These are phyloP conservation scores for Blumeria graminis DNA, from an alignment of 2,329 filamentous ascomycete genomes.

Conservation along the genomic window DNA sequence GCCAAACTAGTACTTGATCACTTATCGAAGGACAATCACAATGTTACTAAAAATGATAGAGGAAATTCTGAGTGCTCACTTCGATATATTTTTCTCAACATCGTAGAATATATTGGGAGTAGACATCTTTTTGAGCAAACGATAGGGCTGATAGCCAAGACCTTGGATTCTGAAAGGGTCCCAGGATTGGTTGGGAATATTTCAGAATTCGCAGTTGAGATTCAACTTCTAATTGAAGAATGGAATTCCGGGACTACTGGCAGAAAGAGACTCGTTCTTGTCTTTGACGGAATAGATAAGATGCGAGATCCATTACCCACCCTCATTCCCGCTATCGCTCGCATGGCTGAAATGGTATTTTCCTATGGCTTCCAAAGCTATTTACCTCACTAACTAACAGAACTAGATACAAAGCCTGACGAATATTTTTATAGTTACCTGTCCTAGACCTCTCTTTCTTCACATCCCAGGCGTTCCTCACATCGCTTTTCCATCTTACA, in stretches of 20 bases:
- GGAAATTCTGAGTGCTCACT: slow-evolving; percentile 15
- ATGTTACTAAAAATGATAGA: slow-evolving; percentile 30
- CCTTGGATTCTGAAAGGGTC: slow-evolving; percentile 37
- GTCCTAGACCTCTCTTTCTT: slow-evolving; percentile 43
- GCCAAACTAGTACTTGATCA: slow-evolving; percentile 33
- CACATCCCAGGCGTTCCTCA: slow-evolving; percentile 48
- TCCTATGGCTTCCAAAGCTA: neutral
- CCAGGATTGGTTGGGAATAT: slow-evolving; percentile 35
- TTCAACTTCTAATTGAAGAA: slow-evolving; percentile 33
- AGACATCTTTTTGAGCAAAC: slow-evolving; percentile 56
- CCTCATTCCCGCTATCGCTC: slow-evolving; percentile 60
- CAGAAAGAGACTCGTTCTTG: slow-evolving; percentile 42
- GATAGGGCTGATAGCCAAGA: slow-evolving; percentile 30
- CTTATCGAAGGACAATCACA: slow-evolving; percentile 23
- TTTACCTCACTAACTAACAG: slow-evolving; percentile 4
- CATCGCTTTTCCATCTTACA: slow-evolving; percentile 66
- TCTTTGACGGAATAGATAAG: slow-evolving; percentile 70
- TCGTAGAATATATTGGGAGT: slow-evolving; percentile 52
- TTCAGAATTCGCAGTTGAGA: slow-evolving; percentile 48
- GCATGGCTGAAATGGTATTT: slow-evolving; percentile 56
- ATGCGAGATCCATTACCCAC: slow-evolving; percentile 50
- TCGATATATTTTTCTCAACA: slow-evolving; percentile 38
- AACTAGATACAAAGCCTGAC: slow-evolving; percentile 53
- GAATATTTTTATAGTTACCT: slow-evolving; percentile 52
- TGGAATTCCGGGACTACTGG: slow-evolving; percentile 8